A percentile compares a stretch with the other conserved stretches of the same genome.
Conservation (phyloP, 352 stramenopile species). For the Globisporangium nodosum region DNA sequence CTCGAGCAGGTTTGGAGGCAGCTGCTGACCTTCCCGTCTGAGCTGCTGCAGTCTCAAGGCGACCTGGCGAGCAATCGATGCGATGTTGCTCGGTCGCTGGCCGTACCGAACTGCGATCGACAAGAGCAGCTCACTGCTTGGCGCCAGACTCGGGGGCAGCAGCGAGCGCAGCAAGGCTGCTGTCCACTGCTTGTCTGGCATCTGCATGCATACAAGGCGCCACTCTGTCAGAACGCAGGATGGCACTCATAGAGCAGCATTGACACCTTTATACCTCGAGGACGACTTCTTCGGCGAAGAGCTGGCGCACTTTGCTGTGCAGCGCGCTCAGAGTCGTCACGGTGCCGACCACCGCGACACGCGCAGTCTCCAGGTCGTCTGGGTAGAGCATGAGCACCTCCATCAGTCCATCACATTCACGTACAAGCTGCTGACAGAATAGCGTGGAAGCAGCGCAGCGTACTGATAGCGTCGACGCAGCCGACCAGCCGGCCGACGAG, state of each 20-base stretch:
- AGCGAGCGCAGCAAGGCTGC: slow-evolving; percentile 37
- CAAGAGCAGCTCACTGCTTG: slow-evolving; percentile 19
- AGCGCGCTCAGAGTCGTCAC: slow-evolving; percentile 46
- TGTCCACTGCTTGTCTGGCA: slow-evolving; percentile 58
- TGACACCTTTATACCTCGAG: slow-evolving; percentile 33
- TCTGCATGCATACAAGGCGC: slow-evolving; percentile 16
- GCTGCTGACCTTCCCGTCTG: background rate
- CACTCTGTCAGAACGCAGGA: background rate
- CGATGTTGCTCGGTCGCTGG: slow-evolving; percentile 72
- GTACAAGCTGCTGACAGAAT: background rate
- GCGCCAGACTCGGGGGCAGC: slow-evolving; percentile 14
- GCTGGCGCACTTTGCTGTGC: slow-evolving; percentile 58
- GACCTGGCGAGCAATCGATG: slow-evolving; percentile 46
- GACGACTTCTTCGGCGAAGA: slow-evolving; percentile 72
- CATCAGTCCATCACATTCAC: slow-evolving; percentile 1
- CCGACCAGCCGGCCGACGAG: slow-evolving; percentile 55
- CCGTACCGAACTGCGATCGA: slow-evolving; percentile 67
- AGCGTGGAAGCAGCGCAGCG: no score
- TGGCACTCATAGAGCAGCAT: background rate
- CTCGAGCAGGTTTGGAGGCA: slow-evolving; percentile 17
- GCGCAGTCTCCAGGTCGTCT: slow-evolving; percentile 24
- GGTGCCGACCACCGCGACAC: slow-evolving; percentile 60
- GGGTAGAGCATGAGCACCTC: background rate
- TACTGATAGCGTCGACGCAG: slow-evolving; percentile 57
- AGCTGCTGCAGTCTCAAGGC: background rate